These are phyloP conservation scores for Xylaria acuta DNA, from an alignment of 495 filamentous ascomycete genomes.

Conservation along the genomic window DNA sequence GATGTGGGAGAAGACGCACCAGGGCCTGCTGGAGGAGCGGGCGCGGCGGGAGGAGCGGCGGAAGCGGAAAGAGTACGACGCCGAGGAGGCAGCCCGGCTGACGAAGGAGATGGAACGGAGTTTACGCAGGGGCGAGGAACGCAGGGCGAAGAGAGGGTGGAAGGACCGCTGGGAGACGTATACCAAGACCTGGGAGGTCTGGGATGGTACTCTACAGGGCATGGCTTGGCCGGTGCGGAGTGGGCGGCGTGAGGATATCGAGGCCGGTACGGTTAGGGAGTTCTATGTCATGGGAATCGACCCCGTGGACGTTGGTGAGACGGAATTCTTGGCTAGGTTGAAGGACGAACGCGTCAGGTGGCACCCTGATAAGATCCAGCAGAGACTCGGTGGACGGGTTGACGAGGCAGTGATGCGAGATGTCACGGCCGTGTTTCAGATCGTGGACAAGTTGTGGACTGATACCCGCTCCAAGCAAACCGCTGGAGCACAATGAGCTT, in stretches of 20 bases:
- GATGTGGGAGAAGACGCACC: slow-evolving; percentile 94
- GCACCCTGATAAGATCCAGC: slow-evolving; percentile 99
- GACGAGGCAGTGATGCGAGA: slow-evolving; percentile 69
- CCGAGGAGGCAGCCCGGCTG: slow-evolving; percentile 57
- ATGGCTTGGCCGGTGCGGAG: slow-evolving; percentile 83
- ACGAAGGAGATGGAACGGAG: slow-evolving; percentile 54
- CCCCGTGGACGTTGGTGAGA: slow-evolving; percentile 58
- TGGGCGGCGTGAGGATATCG: slow-evolving; percentile 52
- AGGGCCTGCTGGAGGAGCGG: slow-evolving; percentile 63
- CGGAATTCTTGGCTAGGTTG: slow-evolving; percentile 65
- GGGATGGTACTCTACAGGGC: slow-evolving; percentile 46
- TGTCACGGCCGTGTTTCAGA: slow-evolving; percentile 92
- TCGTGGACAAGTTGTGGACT: slow-evolving; percentile 82
- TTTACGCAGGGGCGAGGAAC: slow-evolving; percentile 56
- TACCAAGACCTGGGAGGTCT: slow-evolving; percentile 62
- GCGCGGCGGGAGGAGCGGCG: slow-evolving; percentile 52
- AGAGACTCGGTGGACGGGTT: slow-evolving; percentile 75
- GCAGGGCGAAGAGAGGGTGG: slow-evolving; percentile 45
- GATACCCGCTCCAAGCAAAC: slow-evolving; percentile 53
- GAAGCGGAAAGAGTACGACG: slow-evolving; percentile 45
- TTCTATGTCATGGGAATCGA: slow-evolving; percentile 53
- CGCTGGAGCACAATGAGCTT: slow-evolving; percentile 28
- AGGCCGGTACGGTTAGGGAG: slow-evolving; percentile 40
- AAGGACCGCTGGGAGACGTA: slow-evolving; percentile 69
- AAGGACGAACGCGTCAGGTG: slow-evolving; percentile 89